Evolutionary conservation across 768 basidiomycete genomes (phyloP), one percentile per base, ranked within the genome.

Genomic region (Calvatia gigantea): DNA sequence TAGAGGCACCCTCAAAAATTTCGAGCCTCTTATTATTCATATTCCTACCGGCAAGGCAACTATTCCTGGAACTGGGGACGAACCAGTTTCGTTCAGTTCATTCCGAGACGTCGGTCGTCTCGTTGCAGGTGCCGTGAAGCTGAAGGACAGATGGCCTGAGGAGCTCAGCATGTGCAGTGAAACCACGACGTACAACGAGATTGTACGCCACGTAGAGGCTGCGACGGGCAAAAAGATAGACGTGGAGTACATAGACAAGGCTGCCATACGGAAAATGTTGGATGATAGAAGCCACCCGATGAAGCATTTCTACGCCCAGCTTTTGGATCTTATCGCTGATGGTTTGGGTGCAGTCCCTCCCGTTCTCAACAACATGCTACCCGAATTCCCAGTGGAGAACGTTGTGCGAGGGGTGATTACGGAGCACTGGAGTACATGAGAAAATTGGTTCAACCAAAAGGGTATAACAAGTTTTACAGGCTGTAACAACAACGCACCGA

Each of bases 51-150:
- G 28, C 6, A 32, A 47, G 45, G 45, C 45, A 2, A 47, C 5
- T 17, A 44, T 43, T n/a, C 52, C 52, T 27, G 52, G 52, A 4
- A 54, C 52, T 42, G 52, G 52, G 8, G 41, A 54, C 12, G 52
- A 54, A 15, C 23, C 4, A 17, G 19, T 54, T 5, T 28, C 52
- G 8, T 44, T 54, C 17, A 54, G 41, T 15, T 17, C 52, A 2
- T 15, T 33, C 8, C 17, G 29, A 12, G 52, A 54, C 17, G 17
- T 54, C 9, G 52, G 52, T 6, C 21, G 41, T 23, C 32, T 54
- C 2, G 52, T 54, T 27, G 52, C 52, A 2, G 42, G 25, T 27
- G 52, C 52, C 6, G 41, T 54, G 7, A 33, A 41, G 7, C 29
- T 54, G 14, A 31, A 47, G 32, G 23, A 19, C 8, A 12, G 29